Evolutionary conservation across 2,329 filamentous ascomycete species (phyloP), one percentile per base, ranked within the genome.

Genomic region (Camptophora hylomeconis): DNA sequence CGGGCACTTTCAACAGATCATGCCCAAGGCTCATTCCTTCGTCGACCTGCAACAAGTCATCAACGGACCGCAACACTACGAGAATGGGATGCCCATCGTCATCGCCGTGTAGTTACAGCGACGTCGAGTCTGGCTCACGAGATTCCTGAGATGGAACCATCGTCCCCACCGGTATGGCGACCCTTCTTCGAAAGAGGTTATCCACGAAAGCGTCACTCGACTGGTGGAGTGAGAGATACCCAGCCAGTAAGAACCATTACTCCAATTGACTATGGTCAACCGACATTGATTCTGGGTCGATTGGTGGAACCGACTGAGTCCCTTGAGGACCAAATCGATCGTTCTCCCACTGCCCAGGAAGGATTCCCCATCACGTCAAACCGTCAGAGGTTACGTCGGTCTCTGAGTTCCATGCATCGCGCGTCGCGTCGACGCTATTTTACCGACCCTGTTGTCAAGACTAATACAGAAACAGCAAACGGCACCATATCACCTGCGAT

Each of bases 41-140:
- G 65, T 32, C 60, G 72, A 34, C 72, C 72, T 24, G 69, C 69
- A 10, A 76, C 72, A 8, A 75, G 72, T 48, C 67, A 75, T 48
- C 69, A 75, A 46, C 58, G 72, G 29, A 68, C 66, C 15, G 64
- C 63, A 24, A 65, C 63, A 6, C 53, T 69, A 36, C 19, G 17
- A 21, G 23, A 31, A n/a, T n/a, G n/a, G n/a, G n/a, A n/a, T n/a
- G n/a, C n/a, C n/a, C n/a, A n/a, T n/a, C n/a, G n/a, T n/a, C n/a
- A n/a, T n/a, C n/a, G n/a, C n/a, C n/a, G n/a, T n/a, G n/a, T n/a
- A n/a, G n/a, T n/a, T n/a, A n/a, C n/a, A n/a, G n/a, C n/a, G 12
- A 20, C 20, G 6, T 8, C 17, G 14, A 5, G 9, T 22, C 11
- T 5, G 20, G n/a, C 19, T 5, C 6, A 25, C 8, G 20, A 18